A percentile compares a stretch with the other conserved stretches of the same genome.
Evolutionary conservation across 2,329 filamentous ascomycete species (phyloP).

Genomic region (Ascochyta lentis): DNA sequence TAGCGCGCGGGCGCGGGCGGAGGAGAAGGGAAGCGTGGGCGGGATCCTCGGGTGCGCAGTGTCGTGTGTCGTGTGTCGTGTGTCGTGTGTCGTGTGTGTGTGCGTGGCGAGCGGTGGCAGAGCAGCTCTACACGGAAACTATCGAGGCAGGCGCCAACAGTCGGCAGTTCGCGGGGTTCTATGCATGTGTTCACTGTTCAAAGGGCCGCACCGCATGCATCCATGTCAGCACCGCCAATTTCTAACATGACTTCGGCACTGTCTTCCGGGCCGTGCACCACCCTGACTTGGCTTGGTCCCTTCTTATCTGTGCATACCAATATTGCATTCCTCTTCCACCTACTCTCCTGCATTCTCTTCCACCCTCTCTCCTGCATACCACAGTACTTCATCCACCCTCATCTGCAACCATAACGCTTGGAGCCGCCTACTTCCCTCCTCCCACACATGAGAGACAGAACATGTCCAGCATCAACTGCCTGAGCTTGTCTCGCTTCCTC

Average conservation of each 20-base stretch:
- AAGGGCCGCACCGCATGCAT: constrained; percentile 2
- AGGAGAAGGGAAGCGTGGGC: constrained; percentile 10
- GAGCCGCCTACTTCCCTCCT: too few relatives aligned
- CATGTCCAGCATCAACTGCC: not conserved
- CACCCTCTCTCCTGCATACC: too few relatives aligned
- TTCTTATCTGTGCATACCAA: too few relatives aligned
- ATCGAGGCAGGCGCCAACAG: too few relatives aligned
- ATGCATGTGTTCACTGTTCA: constrained; percentile 3
- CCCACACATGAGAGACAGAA: too few relatives aligned
- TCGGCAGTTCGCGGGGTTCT: constrained; percentile 10
- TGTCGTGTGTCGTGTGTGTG: not conserved
- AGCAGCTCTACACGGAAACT: too few relatives aligned
- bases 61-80: too few relatives aligned
- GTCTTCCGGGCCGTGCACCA: not conserved
- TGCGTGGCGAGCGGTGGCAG: not conserved
- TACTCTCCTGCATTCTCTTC: too few relatives aligned
- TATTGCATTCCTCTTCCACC: too few relatives aligned
- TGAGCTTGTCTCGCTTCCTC: not conserved
- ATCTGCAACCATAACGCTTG: too few relatives aligned
- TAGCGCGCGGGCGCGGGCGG: constrained; percentile 14
- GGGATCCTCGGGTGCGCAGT: constrained; percentile 15
- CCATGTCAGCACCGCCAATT: constrained; percentile 6
- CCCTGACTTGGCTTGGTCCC: not conserved
- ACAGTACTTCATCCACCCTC: too few relatives aligned
- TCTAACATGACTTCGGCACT: not conserved